Percentiles rank a stretch among this genome's conserved stretches.
phyloP scores from a whole-genome alignment of 2,329 filamentous ascomycete genomes.

The Epicoccum sorghinum region DNA sequence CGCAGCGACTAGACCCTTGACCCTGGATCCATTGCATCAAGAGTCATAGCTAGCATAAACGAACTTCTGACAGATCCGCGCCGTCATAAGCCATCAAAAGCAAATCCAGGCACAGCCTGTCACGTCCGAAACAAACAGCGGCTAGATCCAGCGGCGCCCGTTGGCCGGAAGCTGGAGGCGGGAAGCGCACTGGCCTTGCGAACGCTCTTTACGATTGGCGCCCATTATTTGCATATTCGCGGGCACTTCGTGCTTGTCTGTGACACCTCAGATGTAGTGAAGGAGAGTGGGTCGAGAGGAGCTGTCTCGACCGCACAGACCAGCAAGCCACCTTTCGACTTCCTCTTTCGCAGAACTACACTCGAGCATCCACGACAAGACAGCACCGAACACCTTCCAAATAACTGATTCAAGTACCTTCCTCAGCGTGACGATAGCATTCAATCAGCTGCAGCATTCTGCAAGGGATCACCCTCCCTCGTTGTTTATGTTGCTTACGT shows the following conservation, averaged over 20 bases:
- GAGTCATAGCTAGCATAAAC: neutral
- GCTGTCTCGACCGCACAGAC: constrained; percentile 5
- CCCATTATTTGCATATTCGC: neutral
- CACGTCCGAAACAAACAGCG: constrained; percentile 1
- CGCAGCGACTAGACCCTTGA: neutral
- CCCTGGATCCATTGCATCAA: neutral
- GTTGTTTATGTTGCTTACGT: neutral
- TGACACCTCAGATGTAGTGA: constrained; percentile 5
- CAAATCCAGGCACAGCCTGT: constrained; percentile 9
- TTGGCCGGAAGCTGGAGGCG: neutral
- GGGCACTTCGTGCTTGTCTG: neutral
- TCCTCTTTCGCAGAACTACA: neutral
- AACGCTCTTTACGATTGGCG: neutral
- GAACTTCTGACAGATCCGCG: neutral
- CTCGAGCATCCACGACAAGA: constrained; percentile 4
- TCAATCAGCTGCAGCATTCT: constrained; percentile 1
- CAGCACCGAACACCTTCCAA: neutral
- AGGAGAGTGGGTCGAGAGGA: neutral
- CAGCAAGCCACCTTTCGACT: neutral
- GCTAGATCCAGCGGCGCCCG: constrained; percentile 13
- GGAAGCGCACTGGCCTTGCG: neutral
- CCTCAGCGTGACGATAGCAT: too few relatives aligned
- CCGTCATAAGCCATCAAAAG: constrained; percentile 3
- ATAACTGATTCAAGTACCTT: neutral
- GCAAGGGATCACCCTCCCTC: constrained; percentile 4